Evolutionary conservation across 768 basidiomycete genomes (phyloP).

Genomic region (Megacollybia marginata): DNA sequence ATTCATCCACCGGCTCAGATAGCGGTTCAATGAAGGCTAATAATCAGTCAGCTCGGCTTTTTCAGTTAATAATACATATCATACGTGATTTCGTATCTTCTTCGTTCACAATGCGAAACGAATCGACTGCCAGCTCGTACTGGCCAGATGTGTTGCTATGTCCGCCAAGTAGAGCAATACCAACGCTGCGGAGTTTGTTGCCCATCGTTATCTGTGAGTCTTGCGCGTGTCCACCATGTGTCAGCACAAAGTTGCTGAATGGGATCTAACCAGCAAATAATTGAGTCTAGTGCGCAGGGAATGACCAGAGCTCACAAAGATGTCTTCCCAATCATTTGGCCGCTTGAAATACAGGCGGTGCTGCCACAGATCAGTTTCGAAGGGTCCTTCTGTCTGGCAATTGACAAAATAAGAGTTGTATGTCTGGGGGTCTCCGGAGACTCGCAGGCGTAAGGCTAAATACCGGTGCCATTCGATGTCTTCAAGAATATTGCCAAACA

Average conservation of each 20-base stretch:
- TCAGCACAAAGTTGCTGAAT: slow-evolving; percentile 66
- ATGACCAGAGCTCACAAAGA: slow-evolving; percentile 48
- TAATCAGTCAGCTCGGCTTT: slow-evolving; percentile 12
- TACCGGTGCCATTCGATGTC: slow-evolving; percentile 80
- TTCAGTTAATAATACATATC: slow-evolving; percentile 9
- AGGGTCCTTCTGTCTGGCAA: slow-evolving; percentile 79
- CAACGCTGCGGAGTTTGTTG: slow-evolving; percentile 71
- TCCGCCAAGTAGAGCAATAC: slow-evolving; percentile 83
- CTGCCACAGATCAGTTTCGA: slow-evolving; percentile 88
- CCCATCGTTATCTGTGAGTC: slow-evolving; percentile 70
- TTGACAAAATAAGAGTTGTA: slow-evolving; percentile 89
- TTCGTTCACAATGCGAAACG: slow-evolving; percentile 75
- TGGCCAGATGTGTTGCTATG: slow-evolving; percentile 66
- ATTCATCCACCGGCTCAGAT: neutral
- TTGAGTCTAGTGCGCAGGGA: slow-evolving; percentile 7
- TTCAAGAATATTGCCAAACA: slow-evolving; percentile 83
- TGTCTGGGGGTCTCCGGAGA: slow-evolving; percentile 68
- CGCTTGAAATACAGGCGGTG: slow-evolving; percentile 78
- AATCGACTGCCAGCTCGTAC: slow-evolving; percentile 80
- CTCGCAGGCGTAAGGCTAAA: slow-evolving; percentile 72
- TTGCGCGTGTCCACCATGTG: slow-evolving; percentile 66
- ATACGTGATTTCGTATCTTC: slow-evolving; percentile 35
- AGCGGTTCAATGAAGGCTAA: neutral
- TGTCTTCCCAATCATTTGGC: slow-evolving; percentile 71
- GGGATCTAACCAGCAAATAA: slow-evolving; percentile 73